Percentiles rank a stretch among this genome's conserved stretches.
Evolutionary conservation across 2,329 filamentous ascomycete species (phyloP).

Genomic region (Cyclaneusma minus): DNA sequence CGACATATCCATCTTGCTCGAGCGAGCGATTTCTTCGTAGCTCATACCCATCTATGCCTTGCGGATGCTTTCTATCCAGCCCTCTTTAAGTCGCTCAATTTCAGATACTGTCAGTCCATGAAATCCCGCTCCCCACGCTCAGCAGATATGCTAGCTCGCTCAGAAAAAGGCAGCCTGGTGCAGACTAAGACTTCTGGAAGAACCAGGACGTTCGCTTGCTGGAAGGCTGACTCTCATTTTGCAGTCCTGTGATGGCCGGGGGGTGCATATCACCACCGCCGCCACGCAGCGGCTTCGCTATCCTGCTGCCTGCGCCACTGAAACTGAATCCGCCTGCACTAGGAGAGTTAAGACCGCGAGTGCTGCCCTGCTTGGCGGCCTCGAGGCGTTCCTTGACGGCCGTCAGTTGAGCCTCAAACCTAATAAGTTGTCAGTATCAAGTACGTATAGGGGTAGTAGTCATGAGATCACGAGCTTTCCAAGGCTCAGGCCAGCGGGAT

Average conservation of each 20-base stretch:
- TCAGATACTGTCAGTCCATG: too few species aligned
- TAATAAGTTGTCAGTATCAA: slow-evolving; percentile 24
- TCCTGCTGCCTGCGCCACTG: slow-evolving; percentile 44
- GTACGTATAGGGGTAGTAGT: slow-evolving; percentile 6
- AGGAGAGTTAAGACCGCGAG: slow-evolving; percentile 59
- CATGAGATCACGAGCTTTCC: slow-evolving; percentile 4
- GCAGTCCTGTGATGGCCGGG: slow-evolving; percentile 34
- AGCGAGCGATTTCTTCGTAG: too few species aligned
- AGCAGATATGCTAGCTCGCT: too few species aligned
- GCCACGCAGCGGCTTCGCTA: slow-evolving; percentile 53
- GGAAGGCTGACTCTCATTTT: slow-evolving; percentile 41
- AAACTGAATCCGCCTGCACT: slow-evolving; percentile 57
- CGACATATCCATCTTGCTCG: too few species aligned
- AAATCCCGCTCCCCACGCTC: too few species aligned
- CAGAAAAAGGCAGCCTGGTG: too few species aligned
- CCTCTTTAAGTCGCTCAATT: too few species aligned
- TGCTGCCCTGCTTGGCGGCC: slow-evolving; percentile 82
- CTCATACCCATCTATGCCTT: too few species aligned
- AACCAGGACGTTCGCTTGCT: slow-evolving; percentile 65
- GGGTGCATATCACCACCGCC: slow-evolving; percentile 34
- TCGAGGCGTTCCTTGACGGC: slow-evolving; percentile 97
- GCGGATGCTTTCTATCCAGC: too few species aligned
- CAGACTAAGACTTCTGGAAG: slow-evolving; percentile 47
- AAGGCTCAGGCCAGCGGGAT: slow-evolving; percentile 5
- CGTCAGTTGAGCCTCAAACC: slow-evolving; percentile 92